A percentile compares a stretch with the other conserved stretches of the same genome.
Evolutionary conservation across 352 stramenopile species (phyloP).

Genomic region (Phytophthora sp.): DNA sequence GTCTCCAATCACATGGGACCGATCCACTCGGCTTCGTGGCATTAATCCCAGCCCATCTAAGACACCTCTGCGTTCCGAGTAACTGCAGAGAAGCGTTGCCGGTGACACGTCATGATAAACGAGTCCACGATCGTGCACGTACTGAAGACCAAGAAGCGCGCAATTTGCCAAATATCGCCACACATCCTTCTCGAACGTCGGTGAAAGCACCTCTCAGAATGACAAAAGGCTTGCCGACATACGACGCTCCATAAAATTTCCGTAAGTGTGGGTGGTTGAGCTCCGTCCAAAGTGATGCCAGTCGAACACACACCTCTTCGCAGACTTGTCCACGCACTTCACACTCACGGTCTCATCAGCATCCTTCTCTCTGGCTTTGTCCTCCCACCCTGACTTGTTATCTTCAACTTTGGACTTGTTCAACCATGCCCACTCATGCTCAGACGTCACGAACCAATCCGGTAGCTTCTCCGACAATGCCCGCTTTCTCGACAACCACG

Average conservation of each 20-base stretch:
- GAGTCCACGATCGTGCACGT: conserved; percentile 38
- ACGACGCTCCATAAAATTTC: conserved; percentile 43
- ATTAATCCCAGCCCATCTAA: conserved; percentile 32
- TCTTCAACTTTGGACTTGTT: conserved; percentile 38
- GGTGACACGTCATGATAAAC: conserved; percentile 34
- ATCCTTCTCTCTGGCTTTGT: conserved; percentile 14
- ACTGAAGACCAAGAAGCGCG: conserved; percentile 42
- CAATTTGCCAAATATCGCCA: conserved; percentile 35
- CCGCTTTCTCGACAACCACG: conserved; percentile 24
- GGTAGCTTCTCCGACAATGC: conserved; percentile 30
- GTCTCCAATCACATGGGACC: conserved; percentile 16
- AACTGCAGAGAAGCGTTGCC: conserved; percentile 24
- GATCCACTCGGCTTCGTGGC: conserved; percentile 25
- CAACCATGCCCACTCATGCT: conserved; percentile 37
- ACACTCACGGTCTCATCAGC: conserved; percentile 19
- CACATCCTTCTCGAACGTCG: conserved; percentile 36
- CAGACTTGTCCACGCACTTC: conserved; percentile 24
- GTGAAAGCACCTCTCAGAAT: conserved; percentile 35
- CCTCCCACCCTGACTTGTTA: conserved; percentile 22
- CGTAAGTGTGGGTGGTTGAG: conserved; percentile 42
- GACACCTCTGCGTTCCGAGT: conserved; percentile 32
- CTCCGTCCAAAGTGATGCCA: conserved; percentile 32
- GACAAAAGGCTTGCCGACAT: conserved; percentile 41
- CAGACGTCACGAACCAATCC: conserved; percentile 41
- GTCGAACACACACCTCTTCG: conserved; percentile 34